Percentiles rank a stretch among this genome's conserved stretches.
Conservation (phyloP, 2,329 filamentous ascomycete genomes). For the Penicillium sp. region DNA sequence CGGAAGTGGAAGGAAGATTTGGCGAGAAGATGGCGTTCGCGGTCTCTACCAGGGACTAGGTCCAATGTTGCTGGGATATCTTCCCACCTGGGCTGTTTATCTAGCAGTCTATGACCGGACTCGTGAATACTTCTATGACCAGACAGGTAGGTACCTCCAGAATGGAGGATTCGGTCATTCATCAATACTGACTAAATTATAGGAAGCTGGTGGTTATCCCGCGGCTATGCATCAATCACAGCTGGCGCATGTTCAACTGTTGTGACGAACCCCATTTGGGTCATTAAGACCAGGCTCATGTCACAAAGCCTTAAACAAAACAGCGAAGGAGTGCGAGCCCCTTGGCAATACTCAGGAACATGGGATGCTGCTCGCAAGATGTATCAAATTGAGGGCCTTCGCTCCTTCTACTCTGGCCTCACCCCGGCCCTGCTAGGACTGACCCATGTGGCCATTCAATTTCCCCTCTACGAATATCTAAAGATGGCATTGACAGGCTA, state of each 20-base stretch:
- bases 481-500: constrained; percentile 88
- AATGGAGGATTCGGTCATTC: background rate
- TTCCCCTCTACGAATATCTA: constrained; percentile 91
- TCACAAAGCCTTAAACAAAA: constrained; percentile 69
- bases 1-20: constrained; percentile 82
- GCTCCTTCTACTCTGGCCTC: constrained; percentile 92
- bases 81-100: constrained; percentile 98
- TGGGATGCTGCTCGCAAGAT: constrained; percentile 92
- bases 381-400: constrained; percentile 84
- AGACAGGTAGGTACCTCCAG: constrained; percentile 56
- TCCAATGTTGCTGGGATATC: constrained; percentile 90
- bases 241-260: constrained; percentile 92
- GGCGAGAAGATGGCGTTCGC: constrained; percentile 80
- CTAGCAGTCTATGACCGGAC: constrained; percentile 94
- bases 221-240: constrained; percentile 84
- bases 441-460: constrained; percentile 94
- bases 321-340: constrained; percentile 51
- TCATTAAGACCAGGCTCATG: constrained; percentile 98
- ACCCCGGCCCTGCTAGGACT: constrained; percentile 88
- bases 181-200: constrained; percentile 17
- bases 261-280: constrained; percentile 97
- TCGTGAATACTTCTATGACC: constrained; percentile 69
- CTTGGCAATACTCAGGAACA: constrained; percentile 88
- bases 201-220: constrained; percentile 76
- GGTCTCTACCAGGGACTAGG: constrained; percentile 92